phyloP scores from a whole-genome alignment of 345 rosid species.

The Ceriops decandra region DNA sequence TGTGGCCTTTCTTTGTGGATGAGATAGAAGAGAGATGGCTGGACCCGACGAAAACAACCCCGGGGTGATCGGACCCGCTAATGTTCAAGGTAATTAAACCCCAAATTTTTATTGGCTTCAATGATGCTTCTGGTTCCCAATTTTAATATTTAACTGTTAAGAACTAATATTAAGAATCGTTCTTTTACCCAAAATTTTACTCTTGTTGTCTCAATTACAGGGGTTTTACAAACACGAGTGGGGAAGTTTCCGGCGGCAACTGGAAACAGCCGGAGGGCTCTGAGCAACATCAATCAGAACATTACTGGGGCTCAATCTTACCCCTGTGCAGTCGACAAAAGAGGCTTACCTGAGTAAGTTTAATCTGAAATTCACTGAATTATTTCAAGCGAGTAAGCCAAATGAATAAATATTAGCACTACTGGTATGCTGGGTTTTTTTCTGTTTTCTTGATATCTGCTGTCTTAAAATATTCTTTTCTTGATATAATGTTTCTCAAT shows the following conservation, averaged over 20 bases:
- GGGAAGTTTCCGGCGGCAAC: conserved; percentile 49
- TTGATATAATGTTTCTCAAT: too few relatives aligned
- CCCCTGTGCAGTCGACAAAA: conserved; percentile 67
- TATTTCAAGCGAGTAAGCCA: too few relatives aligned
- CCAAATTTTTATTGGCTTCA: not conserved
- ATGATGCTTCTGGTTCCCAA: not conserved
- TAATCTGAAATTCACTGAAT: conserved; percentile 12
- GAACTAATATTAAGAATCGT: conserved; percentile 21
- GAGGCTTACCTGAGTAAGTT: conserved; percentile 54
- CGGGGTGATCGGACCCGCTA: conserved; percentile 53
- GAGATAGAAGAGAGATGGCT: conserved; percentile 39
- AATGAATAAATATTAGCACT: too few relatives aligned
- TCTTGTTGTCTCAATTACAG: conserved; percentile 27
- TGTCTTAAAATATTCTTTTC: too few relatives aligned
- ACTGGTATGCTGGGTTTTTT: too few relatives aligned
- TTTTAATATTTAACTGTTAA: conserved; percentile 3
- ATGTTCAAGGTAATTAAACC: conserved; percentile 42
- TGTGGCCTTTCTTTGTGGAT: conserved; percentile 20
- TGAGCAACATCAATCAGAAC: conserved; percentile 65
- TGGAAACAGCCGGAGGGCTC: conserved; percentile 66
- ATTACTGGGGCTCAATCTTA: conserved; percentile 54
- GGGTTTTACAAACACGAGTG: conserved; percentile 45
- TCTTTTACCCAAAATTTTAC: not conserved
- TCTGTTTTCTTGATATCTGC: too few relatives aligned
- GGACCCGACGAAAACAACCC: conserved; percentile 78